These are phyloP conservation scores for Plicaturopsis crispa DNA, from an alignment of 768 basidiomycete genomes.

Conservation along the genomic window DNA sequence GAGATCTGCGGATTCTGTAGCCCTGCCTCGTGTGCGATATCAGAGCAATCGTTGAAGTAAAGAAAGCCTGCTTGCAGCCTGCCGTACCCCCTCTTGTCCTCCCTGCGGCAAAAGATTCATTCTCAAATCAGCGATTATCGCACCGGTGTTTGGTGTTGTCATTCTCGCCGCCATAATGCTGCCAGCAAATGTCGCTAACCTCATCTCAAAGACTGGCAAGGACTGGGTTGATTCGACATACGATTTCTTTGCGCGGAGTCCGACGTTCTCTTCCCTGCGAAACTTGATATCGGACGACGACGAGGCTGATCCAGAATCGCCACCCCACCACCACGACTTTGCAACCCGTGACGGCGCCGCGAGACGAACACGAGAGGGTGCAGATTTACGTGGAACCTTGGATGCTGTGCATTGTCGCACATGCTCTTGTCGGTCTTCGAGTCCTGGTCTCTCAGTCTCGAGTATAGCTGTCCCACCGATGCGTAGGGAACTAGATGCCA, in stretches of 20 bases:
- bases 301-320: slow-evolving; percentile 12
- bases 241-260: slow-evolving; percentile 47
- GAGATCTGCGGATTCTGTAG: not conserved
- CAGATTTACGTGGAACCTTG: slow-evolving; percentile 39
- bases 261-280: slow-evolving; percentile 22
- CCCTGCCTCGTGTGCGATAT: too few species aligned
- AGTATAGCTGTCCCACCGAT: slow-evolving; percentile 31
- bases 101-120: too few species aligned
- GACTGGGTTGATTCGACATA: slow-evolving; percentile 46
- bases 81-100: too few species aligned
- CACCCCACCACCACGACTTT: slow-evolving; percentile 22
- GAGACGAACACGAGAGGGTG: slow-evolving; percentile 31
- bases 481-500: slow-evolving; percentile 51
- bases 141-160: slow-evolving; percentile 26
- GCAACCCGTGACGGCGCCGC: slow-evolving; percentile 6
- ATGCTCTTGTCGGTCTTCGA: slow-evolving; percentile 35
- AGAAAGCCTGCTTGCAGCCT: too few species aligned
- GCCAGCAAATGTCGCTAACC: slow-evolving; percentile 36
- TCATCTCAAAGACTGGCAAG: slow-evolving; percentile 41
- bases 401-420: slow-evolving; percentile 29
- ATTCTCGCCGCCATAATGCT: slow-evolving; percentile 32
- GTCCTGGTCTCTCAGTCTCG: slow-evolving; percentile 30
- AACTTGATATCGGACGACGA: slow-evolving; percentile 19
- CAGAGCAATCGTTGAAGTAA: too few species aligned
- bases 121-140: too few species aligned